phyloP scores from a whole-genome alignment of 2,329 filamentous ascomycete species.

The Bretziella fagacearum region DNA sequence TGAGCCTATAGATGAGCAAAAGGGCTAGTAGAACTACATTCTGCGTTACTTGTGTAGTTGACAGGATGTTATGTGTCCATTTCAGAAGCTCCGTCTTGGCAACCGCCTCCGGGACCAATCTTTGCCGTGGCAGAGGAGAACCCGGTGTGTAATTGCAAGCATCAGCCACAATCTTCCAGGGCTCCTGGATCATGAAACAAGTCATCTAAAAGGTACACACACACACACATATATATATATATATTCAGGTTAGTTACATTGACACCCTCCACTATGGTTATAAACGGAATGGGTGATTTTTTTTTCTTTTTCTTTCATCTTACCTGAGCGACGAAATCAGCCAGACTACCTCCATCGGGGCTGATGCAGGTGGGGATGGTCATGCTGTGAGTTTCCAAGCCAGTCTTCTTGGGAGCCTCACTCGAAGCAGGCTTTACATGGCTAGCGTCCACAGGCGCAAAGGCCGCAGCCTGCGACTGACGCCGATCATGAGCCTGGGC shows the following conservation, averaged over 20 bases:
- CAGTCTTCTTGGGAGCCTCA: conserved; percentile 17
- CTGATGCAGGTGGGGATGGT: conserved; percentile 64
- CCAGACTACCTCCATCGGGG: conserved; percentile 54
- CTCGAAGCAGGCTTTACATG: background rate
- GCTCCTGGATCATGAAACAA: conserved; percentile 95
- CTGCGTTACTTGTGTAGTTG: conserved; percentile 88
- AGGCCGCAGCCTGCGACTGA: conserved; percentile 9
- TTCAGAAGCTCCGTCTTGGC: conserved; percentile 37
- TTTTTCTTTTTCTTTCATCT: too few species aligned
- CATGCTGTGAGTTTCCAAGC: conserved; percentile 41
- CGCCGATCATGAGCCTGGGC: background rate
- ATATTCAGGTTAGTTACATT: background rate
- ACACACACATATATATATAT: too few species aligned
- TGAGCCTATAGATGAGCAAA: conserved; percentile 83
- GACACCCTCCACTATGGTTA: background rate
- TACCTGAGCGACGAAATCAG: conserved; percentile 73
- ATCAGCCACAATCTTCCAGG: conserved; percentile 56
- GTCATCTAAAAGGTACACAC: conserved; percentile 47
- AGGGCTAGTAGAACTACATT: conserved; percentile 85
- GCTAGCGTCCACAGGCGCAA: background rate
- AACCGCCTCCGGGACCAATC: conserved; percentile 53
- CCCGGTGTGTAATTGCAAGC: conserved; percentile 42
- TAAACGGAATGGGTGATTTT: too few species aligned
- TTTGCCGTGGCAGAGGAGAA: conserved; percentile 23
- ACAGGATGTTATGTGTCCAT: conserved; percentile 82